Base-by-base conservation (phyloP, 768 basidiomycete genomes). In the Suillus tomentosus region DNA sequence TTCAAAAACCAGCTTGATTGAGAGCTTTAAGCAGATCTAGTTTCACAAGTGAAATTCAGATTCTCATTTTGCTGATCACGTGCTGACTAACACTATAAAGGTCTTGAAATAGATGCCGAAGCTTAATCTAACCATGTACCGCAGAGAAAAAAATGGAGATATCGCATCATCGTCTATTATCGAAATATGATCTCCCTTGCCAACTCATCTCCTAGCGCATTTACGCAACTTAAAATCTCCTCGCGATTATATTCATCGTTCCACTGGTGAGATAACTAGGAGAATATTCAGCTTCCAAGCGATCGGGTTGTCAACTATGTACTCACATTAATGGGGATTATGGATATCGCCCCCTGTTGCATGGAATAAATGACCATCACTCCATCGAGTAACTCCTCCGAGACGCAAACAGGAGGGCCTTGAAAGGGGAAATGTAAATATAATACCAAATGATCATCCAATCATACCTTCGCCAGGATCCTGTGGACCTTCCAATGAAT, bases 141-240 rank as follows among this genome's bases (percentile, higher is more conserved):
- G 1, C 14, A 15, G 24, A 40, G 19, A 53, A 31, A 58, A 39
- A 57, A 42, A 58, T 8, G 4, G 4, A 50, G 24, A 34, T 55
- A 10, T 36, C 13, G 8, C 2, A 10, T n/a, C 1, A 19, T 31
- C 10, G 3, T 34, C 37, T 66, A 77, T 64, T 72, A 60, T 47
- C 62, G 67, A 64, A 85, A 81, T 43, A 79, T 68, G 14, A 85
- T 70, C 42, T 79, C 76, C 67, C 69, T 75, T 7, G 83, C 74
- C 34, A 85, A 53, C 42, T 79, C 77, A n/a, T 64, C 43, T 6
- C 85, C 84, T 39, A 87, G 69, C 3, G 78, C 82, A 43, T 70
- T 73, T 27, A 85, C 73, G 64, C 84, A 86, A n/a, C 70, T 68
- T 14, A 78, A 67, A 31, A 84, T 73, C 37, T 77, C 79, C 14